phyloP scores from a whole-genome alignment of 768 basidiomycete species.

The Hypholoma sublateritium region DNA sequence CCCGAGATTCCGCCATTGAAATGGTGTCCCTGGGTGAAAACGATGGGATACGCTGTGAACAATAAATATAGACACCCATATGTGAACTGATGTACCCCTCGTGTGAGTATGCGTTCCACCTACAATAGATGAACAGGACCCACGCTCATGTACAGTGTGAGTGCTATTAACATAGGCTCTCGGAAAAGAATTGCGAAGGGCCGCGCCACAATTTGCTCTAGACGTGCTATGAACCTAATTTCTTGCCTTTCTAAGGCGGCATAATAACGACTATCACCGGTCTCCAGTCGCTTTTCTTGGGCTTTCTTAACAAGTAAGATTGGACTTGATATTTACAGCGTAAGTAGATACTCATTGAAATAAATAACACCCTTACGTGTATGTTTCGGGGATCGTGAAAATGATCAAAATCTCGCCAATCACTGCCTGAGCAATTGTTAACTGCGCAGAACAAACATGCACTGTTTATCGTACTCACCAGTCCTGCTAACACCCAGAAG shows the following conservation, averaged over 20 bases:
- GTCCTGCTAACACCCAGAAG: constrained; percentile 63
- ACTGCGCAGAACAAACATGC: background rate
- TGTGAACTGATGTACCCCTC: constrained; percentile 43
- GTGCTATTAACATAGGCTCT: constrained; percentile 66
- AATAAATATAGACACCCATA: constrained; percentile 63
- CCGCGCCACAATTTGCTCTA: constrained; percentile 47
- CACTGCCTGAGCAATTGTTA: constrained; percentile 36
- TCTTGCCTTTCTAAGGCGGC: constrained; percentile 49
- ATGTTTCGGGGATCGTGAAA: constrained; percentile 69
- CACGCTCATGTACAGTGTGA: constrained; percentile 64
- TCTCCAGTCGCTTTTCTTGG: constrained; percentile 45
- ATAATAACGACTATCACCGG: constrained; percentile 50
- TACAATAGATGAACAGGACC: constrained; percentile 18
- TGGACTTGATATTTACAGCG: constrained; percentile 39
- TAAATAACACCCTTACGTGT: constrained; percentile 35
- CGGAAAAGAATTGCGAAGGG: constrained; percentile 65
- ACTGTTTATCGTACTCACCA: constrained; percentile 36
- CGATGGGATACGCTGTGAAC: constrained; percentile 61
- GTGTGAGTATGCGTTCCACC: background rate
- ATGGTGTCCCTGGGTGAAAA: constrained; percentile 52
- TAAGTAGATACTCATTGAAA: background rate
- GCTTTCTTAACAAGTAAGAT: constrained; percentile 56
- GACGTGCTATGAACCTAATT: constrained; percentile 35
- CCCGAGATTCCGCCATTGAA: constrained; percentile 55
- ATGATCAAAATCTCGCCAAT: constrained; percentile 47